Evolutionary conservation across 805 yeast species (phyloP).

Genomic region (Suhomyces pyralidae): DNA sequence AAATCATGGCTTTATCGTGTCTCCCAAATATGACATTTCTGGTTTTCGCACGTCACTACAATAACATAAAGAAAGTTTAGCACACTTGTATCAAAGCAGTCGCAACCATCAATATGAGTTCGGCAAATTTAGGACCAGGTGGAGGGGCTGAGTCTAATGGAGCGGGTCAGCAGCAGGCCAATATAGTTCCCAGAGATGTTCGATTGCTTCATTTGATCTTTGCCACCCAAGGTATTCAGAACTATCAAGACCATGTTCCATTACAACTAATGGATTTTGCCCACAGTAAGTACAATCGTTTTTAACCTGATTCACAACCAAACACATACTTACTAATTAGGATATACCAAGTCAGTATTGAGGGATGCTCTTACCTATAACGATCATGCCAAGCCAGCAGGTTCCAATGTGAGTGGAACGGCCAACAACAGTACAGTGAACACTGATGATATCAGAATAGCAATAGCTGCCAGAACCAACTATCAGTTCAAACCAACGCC

Average conservation of each 20-base stretch:
- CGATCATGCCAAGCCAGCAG: conserved; percentile 64
- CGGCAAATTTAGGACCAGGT: background rate
- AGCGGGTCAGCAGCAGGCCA: conserved; percentile 6
- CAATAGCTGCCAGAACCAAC: conserved; percentile 91
- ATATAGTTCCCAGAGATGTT: conserved; percentile 79
- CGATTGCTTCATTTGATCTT: conserved; percentile 83
- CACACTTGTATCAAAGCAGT: background rate
- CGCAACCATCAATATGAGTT: background rate
- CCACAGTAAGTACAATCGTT: conserved; percentile 43
- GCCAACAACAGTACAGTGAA: conserved; percentile 53
- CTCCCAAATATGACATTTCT: background rate
- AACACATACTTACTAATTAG: conserved; percentile 17
- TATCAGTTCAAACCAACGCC: conserved; percentile 93
- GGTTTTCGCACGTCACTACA: background rate
- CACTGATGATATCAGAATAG: conserved; percentile 87
- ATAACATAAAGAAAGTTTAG: background rate
- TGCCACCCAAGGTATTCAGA: conserved; percentile 89
- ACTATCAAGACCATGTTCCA: conserved; percentile 95
- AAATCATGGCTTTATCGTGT: background rate
- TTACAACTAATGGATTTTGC: conserved; percentile 97
- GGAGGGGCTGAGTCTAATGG: conserved; percentile 1
- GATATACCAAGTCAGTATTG: conserved; percentile 80
- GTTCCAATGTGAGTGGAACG: conserved; percentile 23
- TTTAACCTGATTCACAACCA: background rate
- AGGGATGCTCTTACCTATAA: conserved; percentile 87